A percentile compares a stretch with the other conserved stretches of the same genome.
Conservation (phyloP, 441 rosid species). For the Biscutella laevigata region DNA sequence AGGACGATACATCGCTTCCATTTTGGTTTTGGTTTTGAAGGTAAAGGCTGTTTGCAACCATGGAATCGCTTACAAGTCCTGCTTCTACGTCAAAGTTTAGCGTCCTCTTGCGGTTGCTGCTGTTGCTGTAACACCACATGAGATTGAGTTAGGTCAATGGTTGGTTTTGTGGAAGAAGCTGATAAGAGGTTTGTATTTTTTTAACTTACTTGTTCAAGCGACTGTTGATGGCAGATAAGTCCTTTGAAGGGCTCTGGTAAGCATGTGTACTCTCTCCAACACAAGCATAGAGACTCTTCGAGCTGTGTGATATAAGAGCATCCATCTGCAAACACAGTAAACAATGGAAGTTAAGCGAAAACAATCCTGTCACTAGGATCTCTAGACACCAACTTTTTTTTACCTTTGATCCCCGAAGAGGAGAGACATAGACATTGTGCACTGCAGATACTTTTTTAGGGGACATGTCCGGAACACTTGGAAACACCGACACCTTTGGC, state of each 20-base stretch:
- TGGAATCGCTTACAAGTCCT: constrained; percentile 81
- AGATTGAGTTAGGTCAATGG: background rate
- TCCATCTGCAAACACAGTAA: constrained; percentile 55
- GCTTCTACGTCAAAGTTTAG: constrained; percentile 67
- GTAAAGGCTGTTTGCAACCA: constrained; percentile 80
- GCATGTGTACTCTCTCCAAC: constrained; percentile 97
- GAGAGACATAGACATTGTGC: constrained; percentile 92
- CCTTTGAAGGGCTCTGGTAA: constrained; percentile 95
- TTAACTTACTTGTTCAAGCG: constrained; percentile 64
- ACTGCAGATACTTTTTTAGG: constrained; percentile 88
- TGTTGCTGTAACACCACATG: constrained; percentile 26
- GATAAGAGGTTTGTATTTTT: background rate
- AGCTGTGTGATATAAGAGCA: constrained; percentile 74
- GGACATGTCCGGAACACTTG: constrained; percentile 94
- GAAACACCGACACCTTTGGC: constrained; percentile 76
- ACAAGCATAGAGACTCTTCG: constrained; percentile 88
- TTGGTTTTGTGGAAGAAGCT: background rate
- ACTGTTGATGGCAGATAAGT: constrained; percentile 75
- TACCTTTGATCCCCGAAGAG: constrained; percentile 91
- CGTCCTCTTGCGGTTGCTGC: constrained; percentile 51
- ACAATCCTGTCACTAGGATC: background rate
- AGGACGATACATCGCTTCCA: constrained; percentile 45
- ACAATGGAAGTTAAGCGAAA: background rate
- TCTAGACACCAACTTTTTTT: too few relatives aligned
- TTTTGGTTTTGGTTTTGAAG: constrained; percentile 42